Percentiles rank a stretch among this genome's conserved stretches.
Evolutionary conservation across 192 early-diverging fungal species (phyloP).

Genomic region (Podila minutissima): DNA sequence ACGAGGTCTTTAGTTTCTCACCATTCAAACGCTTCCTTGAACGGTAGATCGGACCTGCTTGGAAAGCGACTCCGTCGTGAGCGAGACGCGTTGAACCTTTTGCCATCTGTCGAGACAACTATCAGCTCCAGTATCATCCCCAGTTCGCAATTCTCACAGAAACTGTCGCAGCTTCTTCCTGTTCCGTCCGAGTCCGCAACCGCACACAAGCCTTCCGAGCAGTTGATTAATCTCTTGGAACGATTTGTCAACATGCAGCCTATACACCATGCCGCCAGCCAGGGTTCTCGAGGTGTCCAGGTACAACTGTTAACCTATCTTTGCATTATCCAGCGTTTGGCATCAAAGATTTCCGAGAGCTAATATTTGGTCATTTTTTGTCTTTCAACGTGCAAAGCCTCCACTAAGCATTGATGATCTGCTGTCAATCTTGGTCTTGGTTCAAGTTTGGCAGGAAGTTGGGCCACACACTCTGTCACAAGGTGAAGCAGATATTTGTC

Average conservation of each 20-base stretch:
- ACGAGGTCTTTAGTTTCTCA: background rate
- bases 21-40: background rate
- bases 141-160: constrained; percentile 25
- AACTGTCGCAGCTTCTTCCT: background rate
- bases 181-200: too few relatives aligned
- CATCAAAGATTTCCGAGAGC: background rate
- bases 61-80: constrained; percentile 10
- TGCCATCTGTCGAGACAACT: constrained; percentile 22
- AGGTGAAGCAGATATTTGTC: background rate
- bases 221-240: constrained; percentile 6
- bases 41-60: background rate
- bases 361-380: background rate
- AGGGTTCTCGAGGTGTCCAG: constrained; percentile 32
- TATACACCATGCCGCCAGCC: constrained; percentile 15
- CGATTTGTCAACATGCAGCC: constrained; percentile 9
- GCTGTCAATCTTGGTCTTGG: constrained; percentile 7
- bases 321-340: background rate
- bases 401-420: constrained; percentile 24
- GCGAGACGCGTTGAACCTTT: background rate
- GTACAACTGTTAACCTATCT: background rate
- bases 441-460: constrained; percentile 20
- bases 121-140: constrained; percentile 29
- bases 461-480: background rate
- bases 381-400: constrained; percentile 9
- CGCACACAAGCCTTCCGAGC: background rate